These are phyloP conservation scores for Umbellularia californica DNA, from an alignment of 164 flowering plant species.

Conservation along the genomic window DNA sequence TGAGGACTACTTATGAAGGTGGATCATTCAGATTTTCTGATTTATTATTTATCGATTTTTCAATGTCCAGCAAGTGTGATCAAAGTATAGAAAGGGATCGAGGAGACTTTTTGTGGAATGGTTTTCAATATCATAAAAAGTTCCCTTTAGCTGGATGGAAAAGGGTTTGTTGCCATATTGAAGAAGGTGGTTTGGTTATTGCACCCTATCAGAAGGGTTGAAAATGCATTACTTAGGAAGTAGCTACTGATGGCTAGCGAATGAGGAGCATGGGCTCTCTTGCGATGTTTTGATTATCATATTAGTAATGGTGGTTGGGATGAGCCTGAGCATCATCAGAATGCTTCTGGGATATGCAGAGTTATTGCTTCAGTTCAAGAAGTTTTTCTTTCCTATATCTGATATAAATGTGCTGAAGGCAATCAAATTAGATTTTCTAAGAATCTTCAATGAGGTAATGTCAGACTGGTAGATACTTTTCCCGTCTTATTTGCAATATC, in stretches of 20 bases:
- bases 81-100: background rate
- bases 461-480: too few species aligned
- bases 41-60: background rate
- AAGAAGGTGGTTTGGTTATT: background rate
- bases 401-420: too few species aligned
- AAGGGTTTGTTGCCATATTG: background rate
- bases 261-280: too few species aligned
- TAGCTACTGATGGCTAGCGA: background rate
- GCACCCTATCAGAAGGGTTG: background rate
- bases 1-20: background rate
- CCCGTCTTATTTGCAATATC: too few species aligned
- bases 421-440: too few species aligned
- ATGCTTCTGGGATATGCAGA: too few species aligned
- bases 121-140: background rate
- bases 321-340: too few species aligned
- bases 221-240: background rate
- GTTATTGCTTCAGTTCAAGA: too few species aligned
- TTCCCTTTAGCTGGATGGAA: background rate
- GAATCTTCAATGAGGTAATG: too few species aligned
- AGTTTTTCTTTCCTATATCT: too few species aligned
- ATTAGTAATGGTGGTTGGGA: too few species aligned
- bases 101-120: background rate
- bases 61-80: background rate
- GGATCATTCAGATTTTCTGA: background rate
- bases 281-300: too few species aligned